Percentiles rank a stretch among this genome's conserved stretches.
Conservation (phyloP, 2,329 filamentous ascomycete genomes). For the Dactylellina sp. region DNA sequence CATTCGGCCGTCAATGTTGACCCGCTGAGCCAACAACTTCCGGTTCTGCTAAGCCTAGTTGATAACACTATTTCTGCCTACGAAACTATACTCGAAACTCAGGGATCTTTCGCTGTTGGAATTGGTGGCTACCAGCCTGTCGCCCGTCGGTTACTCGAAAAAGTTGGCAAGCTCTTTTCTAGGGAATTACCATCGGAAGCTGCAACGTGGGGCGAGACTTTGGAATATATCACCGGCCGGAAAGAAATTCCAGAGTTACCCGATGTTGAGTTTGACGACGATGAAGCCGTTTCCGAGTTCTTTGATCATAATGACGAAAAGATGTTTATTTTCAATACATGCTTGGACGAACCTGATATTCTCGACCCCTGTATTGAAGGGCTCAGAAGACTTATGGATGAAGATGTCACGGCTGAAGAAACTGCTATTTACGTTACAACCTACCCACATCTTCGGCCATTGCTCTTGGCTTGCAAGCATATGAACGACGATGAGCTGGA, state of each 20-base stretch:
- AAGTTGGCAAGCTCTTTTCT: constrained; percentile 49
- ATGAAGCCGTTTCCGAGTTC: constrained; percentile 42
- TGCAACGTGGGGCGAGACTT: constrained; percentile 49
- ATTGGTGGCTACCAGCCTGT: constrained; percentile 53
- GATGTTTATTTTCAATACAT: constrained; percentile 51
- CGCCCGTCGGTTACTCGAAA: constrained; percentile 39
- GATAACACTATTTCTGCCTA: constrained; percentile 49
- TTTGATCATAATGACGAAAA: constrained; percentile 47
- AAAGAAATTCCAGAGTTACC: constrained; percentile 41
- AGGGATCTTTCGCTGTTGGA: constrained; percentile 48
- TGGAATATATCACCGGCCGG: constrained; percentile 42
- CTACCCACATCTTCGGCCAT: constrained; percentile 43
- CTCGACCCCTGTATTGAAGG: constrained; percentile 43
- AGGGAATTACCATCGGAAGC: constrained; percentile 42
- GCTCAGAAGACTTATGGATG: constrained; percentile 40
- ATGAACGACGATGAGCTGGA: constrained; percentile 53
- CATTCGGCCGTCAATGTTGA: constrained; percentile 45
- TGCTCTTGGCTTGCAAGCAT: constrained; percentile 44
- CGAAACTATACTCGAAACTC: constrained; percentile 50
- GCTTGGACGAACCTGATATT: constrained; percentile 45
- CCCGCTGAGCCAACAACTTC: constrained; percentile 48
- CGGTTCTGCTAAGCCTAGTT: constrained; percentile 37
- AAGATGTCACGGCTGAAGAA: constrained; percentile 51
- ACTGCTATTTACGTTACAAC: constrained; percentile 45
- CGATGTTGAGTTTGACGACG: constrained; percentile 46